Base-by-base conservation (phyloP, 495 filamentous ascomycete species). In the Neurospora sp. region DNA sequence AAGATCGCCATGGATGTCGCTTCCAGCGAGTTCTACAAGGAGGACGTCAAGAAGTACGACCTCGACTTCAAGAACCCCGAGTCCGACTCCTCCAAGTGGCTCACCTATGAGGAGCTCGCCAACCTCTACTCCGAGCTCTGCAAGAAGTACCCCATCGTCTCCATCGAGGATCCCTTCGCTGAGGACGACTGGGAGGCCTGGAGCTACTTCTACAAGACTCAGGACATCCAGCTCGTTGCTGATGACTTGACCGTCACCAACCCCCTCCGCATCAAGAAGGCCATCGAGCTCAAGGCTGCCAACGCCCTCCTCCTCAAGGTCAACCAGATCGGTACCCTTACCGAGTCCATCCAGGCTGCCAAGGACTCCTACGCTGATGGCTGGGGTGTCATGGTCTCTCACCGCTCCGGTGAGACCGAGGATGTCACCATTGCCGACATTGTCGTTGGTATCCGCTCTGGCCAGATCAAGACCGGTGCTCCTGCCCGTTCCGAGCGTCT, bases 161-260 rank as follows among this genome's bases (percentile, higher is more conserved):
- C 83, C 78, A 90, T 91, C 71, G 89, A 91, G 82, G 89, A 91
- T 74, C 89, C 89, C 74, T 91, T 91, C 78, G 89, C 89, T 61
- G 89, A 91, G 86, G 87, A 89, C 77, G 89, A 91, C 84, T 91
- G 89, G 96, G 96, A 98, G 89, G 96, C 96, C 76, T 99, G 96
- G 96, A 94, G 92, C 90, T 97, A 99, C 92, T 99, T 98, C 91
- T 97, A 91, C 93, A 97, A 97, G 90, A 95, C 92, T 80, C 93
- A 93, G 77, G 91, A 98, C 85, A 94, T 95, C 89, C 96, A 99
- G 88, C 94, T 99, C 81, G 96, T 99, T 75, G 96, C 91, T 86
- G 96, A 92, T 77, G 90, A 92, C 76, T 82, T 96, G 83, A 96
- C 92, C 61, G 96, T 99, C 85, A 99, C 96, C 84, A 99, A 99